phyloP scores from a whole-genome alignment of 306 rosid species.

The Quercus gilva region DNA sequence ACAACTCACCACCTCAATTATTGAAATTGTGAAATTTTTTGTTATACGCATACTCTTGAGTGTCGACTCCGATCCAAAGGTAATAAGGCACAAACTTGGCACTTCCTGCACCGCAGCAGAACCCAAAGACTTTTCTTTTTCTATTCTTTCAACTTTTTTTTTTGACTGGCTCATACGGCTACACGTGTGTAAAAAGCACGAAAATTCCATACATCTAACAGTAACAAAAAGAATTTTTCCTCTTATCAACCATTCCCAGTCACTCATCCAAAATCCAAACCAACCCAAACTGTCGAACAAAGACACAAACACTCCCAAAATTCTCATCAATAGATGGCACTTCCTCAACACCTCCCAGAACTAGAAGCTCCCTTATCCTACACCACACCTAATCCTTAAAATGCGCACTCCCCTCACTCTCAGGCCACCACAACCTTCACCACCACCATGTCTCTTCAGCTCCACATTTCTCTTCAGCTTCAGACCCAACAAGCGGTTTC shows the following conservation, averaged over 20 bases:
- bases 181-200: slow-evolving; percentile 8
- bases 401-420: slow-evolving; percentile 59
- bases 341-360: not conserved
- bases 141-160: too few relatives aligned
- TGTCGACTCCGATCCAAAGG: too few relatives aligned
- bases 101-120: too few relatives aligned
- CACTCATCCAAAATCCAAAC: not conserved
- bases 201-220: not conserved
- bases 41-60: too few relatives aligned
- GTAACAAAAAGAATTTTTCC: not conserved
- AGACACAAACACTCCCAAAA: not conserved
- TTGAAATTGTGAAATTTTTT: too few relatives aligned
- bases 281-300: not conserved
- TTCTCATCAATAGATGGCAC: slow-evolving; percentile 25
- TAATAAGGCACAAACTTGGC: too few relatives aligned
- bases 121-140: too few relatives aligned
- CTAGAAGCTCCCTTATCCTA: slow-evolving; percentile 13
- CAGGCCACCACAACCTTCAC: slow-evolving; percentile 25
- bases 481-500: slow-evolving; percentile 51
- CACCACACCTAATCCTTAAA: slow-evolving; percentile 21
- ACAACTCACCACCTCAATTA: too few relatives aligned
- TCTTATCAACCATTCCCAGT: not conserved
- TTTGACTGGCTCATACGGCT: too few relatives aligned
- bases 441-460: slow-evolving; percentile 54
- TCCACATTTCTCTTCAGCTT: slow-evolving; percentile 44